Conservation (phyloP, 2,329 filamentous ascomycete species). For the Aspergillus ochraceus region DNA sequence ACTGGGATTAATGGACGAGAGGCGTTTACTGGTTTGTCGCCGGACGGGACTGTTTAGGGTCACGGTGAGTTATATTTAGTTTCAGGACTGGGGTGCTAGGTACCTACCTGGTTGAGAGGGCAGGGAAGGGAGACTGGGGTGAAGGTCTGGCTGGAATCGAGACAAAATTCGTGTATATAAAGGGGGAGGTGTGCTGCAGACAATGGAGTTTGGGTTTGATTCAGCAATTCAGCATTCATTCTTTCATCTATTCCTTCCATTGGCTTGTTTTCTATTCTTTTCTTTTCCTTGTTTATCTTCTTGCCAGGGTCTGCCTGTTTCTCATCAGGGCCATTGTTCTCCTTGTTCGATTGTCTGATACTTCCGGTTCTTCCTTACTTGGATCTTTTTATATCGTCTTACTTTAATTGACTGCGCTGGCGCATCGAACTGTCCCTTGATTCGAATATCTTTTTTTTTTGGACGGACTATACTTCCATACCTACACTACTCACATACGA, state of each 20-base stretch:
- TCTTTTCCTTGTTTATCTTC: too few species aligned
- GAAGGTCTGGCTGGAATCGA: too few species aligned
- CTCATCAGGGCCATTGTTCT: conserved; percentile 6
- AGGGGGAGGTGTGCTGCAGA: neutral
- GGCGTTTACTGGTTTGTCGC: too few species aligned
- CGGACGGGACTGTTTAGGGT: neutral
- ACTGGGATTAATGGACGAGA: neutral
- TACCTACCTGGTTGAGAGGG: neutral
- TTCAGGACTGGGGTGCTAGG: neutral
- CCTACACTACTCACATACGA: neutral
- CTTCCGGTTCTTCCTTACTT: neutral
- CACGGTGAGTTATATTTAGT: neutral
- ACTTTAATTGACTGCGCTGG: conserved; percentile 13
- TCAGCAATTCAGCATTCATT: neutral
- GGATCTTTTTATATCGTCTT: neutral
- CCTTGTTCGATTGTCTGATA: neutral
- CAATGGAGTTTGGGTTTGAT: neutral
- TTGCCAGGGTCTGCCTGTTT: too few species aligned
- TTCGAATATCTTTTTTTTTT: neutral
- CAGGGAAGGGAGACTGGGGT: neutral
- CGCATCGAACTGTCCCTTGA: conserved; percentile 4
- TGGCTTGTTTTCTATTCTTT: neutral
- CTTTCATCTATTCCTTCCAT: conserved; percentile 8
- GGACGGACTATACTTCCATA: too few species aligned
- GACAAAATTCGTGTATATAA: neutral